These are phyloP conservation scores for Phytopythium chamaehyphon DNA, from an alignment of 352 stramenopile genomes.

Conservation along the genomic window DNA sequence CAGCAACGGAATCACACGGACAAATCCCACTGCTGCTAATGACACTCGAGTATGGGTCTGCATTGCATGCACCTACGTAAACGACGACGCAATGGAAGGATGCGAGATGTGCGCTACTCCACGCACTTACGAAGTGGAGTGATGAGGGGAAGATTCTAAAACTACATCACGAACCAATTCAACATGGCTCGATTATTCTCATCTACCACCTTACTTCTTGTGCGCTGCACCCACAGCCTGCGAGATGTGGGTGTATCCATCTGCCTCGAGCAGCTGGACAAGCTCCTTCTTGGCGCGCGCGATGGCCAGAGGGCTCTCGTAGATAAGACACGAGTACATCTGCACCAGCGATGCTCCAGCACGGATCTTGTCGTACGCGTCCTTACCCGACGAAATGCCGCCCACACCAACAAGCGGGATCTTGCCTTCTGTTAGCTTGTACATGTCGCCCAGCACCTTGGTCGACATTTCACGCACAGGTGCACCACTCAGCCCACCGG, in stretches of 20 bases:
- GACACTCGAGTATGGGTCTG: conserved; percentile 65
- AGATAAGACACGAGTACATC: conserved; percentile 94
- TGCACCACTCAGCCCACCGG: conserved; percentile 93
- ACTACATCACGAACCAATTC: not conserved
- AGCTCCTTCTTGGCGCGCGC: conserved; percentile 89
- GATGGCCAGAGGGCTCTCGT: conserved; percentile 86
- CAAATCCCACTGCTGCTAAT: conserved; percentile 9
- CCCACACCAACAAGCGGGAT: conserved; percentile 97
- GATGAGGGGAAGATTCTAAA: conserved; percentile 2
- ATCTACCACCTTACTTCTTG: conserved; percentile 26
- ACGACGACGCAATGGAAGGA: conserved; percentile 41
- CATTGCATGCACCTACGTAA: conserved; percentile 67
- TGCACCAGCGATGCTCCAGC: conserved; percentile 95
- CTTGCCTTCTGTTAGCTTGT: conserved; percentile 89
- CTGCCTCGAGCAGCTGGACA: conserved; percentile 60
- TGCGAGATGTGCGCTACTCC: conserved; percentile 72
- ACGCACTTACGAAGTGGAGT: conserved; percentile 37
- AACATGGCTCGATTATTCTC: not conserved
- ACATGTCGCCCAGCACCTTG: conserved; percentile 94
- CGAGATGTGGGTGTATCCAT: conserved; percentile 79
- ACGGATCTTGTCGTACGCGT: conserved; percentile 98
- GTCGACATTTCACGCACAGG: conserved; percentile 94
- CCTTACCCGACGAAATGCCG: conserved; percentile 87
- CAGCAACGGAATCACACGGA: not conserved
- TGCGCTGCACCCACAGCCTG: conserved; percentile 86